phyloP scores from a whole-genome alignment of 78 protist species.

The Creolimax fragrantissima region DNA sequence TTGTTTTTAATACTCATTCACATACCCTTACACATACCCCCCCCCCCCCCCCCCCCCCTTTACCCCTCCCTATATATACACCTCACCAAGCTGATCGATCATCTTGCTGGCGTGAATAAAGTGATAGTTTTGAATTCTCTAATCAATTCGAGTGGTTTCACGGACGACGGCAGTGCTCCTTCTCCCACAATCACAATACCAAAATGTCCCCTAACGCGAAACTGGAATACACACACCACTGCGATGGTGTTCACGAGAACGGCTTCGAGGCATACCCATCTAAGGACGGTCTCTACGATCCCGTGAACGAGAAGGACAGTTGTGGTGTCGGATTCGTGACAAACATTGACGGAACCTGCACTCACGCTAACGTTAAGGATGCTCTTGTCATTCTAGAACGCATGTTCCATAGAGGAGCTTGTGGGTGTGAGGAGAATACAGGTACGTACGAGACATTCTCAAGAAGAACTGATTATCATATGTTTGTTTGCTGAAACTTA shows the following conservation, averaged over 20 bases:
- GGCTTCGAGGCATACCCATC: background rate
- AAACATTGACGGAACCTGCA: slow-evolving; percentile 16
- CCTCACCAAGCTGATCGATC: too few relatives aligned
- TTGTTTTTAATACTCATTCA: too few relatives aligned
- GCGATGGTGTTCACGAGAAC: background rate
- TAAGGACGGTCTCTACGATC: slow-evolving; percentile 52
- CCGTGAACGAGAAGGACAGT: slow-evolving; percentile 40
- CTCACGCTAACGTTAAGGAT: slow-evolving; percentile 27
- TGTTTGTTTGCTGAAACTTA: too few relatives aligned
- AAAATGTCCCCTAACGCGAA: background rate
- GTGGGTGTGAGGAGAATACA: slow-evolving; percentile 37
- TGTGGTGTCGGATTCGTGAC: slow-evolving; percentile 57
- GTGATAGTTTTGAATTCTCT: too few relatives aligned
- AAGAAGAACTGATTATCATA: too few relatives aligned
- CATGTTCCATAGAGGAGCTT: slow-evolving; percentile 50
- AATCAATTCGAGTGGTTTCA: too few relatives aligned
- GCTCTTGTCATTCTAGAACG: background rate
- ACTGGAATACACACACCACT: background rate
- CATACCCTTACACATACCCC: too few relatives aligned
- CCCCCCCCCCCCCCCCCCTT: too few relatives aligned
- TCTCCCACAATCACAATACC: background rate
- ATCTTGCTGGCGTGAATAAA: too few relatives aligned
- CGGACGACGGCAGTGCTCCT: background rate
- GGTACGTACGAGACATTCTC: too few relatives aligned
- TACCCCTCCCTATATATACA: too few relatives aligned